Conservation (phyloP, 805 yeast genomes). For the Torulaspora gathmanii region DNA sequence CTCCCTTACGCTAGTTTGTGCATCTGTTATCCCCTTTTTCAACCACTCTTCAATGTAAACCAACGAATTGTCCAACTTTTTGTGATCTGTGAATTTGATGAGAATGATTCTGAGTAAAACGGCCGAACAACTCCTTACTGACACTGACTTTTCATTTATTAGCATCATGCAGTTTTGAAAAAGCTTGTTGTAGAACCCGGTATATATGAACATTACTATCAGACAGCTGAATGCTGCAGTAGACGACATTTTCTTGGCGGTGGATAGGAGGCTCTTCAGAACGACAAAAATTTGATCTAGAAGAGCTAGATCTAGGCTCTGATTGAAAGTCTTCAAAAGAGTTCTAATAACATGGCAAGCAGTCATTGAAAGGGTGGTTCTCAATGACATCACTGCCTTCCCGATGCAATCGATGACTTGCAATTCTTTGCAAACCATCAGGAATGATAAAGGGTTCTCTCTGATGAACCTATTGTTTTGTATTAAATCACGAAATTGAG, state of each 20-base stretch:
- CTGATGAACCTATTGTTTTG: slow-evolving; percentile 2
- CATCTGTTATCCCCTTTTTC: slow-evolving; percentile 63
- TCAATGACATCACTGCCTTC: slow-evolving; percentile 63
- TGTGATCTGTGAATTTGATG: slow-evolving; percentile 43
- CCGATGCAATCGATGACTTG: slow-evolving; percentile 55
- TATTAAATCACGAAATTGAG: slow-evolving; percentile 45
- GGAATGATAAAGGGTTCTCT: slow-evolving; percentile 41
- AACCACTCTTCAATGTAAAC: slow-evolving; percentile 45
- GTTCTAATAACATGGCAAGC: slow-evolving; percentile 79
- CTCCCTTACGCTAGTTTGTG: slow-evolving; percentile 76
- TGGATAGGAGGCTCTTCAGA: slow-evolving; percentile 35
- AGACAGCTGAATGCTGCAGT: slow-evolving; percentile 37
- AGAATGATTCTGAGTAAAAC: slow-evolving; percentile 64
- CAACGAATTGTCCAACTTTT: slow-evolving; percentile 36
- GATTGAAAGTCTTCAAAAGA: slow-evolving; percentile 31
- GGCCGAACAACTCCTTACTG: slow-evolving; percentile 65
- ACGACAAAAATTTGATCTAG: slow-evolving; percentile 36
- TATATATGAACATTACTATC: slow-evolving; percentile 50
- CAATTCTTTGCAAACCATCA: slow-evolving; percentile 33
- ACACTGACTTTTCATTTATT: slow-evolving; percentile 63
- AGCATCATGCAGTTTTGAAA: slow-evolving; percentile 48
- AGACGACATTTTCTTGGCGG: slow-evolving; percentile 39
- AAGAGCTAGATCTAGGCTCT: slow-evolving; percentile 29
- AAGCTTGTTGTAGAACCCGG: slow-evolving; percentile 50
- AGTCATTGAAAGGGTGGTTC: slow-evolving; percentile 76